Percentiles rank a stretch among this genome's conserved stretches.
Conservation (phyloP, 2,329 filamentous ascomycete genomes). For the Lachnellula subtilissima region DNA sequence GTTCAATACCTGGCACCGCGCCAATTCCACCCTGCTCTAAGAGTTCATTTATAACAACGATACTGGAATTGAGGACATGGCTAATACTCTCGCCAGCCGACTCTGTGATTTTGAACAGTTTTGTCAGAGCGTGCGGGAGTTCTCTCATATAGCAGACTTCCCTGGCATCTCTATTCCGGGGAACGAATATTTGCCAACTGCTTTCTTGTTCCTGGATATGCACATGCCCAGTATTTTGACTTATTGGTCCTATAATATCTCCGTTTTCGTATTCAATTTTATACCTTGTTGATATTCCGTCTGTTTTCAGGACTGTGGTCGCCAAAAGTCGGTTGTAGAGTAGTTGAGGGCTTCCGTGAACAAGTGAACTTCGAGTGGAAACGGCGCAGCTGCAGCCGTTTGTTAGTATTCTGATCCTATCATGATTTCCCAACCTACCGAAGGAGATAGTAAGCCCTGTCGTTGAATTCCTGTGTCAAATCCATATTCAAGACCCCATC, state of each 20-base stretch:
- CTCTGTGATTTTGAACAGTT: slow-evolving; percentile 4
- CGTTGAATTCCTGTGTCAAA: slow-evolving; percentile 8
- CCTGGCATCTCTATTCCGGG: slow-evolving; percentile 1
- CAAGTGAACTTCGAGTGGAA: slow-evolving; percentile 10
- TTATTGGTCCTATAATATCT: background rate
- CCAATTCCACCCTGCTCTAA: slow-evolving; percentile 7
- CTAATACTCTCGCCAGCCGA: slow-evolving; percentile 8
- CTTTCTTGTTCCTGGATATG: slow-evolving; percentile 6
- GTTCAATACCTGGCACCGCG: slow-evolving; percentile 1
- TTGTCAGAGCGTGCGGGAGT: slow-evolving; percentile 7
- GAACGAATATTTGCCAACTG: slow-evolving; percentile 8
- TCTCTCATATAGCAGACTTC: slow-evolving; percentile 4
- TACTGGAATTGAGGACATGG: slow-evolving; percentile 1
- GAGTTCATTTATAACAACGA: slow-evolving; percentile 6
- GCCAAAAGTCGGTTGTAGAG: slow-evolving; percentile 3
- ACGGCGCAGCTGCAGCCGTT: slow-evolving; percentile 9
- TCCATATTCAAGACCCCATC: slow-evolving; percentile 1
- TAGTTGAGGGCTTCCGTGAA: background rate
- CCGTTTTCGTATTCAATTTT: background rate
- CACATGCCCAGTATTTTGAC: slow-evolving; percentile 1
- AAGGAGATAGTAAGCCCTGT: slow-evolving; percentile 11
- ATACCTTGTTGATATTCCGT: slow-evolving; percentile 7
- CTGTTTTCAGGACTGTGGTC: slow-evolving; percentile 1
- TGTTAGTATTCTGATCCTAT: background rate
- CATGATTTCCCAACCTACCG: slow-evolving; percentile 4